These are phyloP conservation scores for Cyberlindnera maclurae DNA, from an alignment of 805 yeast genomes.

Conservation along the genomic window DNA sequence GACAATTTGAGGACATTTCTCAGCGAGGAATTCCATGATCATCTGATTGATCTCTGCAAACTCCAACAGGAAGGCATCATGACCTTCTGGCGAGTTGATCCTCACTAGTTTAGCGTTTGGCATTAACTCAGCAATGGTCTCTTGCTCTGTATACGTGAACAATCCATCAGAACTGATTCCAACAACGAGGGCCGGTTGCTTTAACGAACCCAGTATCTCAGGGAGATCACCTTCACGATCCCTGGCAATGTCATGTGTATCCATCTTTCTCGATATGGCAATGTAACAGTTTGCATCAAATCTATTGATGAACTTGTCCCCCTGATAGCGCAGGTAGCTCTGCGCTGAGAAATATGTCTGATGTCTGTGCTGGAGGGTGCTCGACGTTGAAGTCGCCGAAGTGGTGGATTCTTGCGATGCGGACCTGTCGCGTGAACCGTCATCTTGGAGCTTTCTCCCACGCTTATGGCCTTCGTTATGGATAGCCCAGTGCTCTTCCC, in stretches of 20 bases:
- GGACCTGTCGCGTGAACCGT: slow-evolving; percentile 11
- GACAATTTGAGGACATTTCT: slow-evolving; percentile 53
- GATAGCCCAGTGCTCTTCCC: slow-evolving; percentile 70
- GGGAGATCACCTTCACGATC: slow-evolving; percentile 45
- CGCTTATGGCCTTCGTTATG: slow-evolving; percentile 77
- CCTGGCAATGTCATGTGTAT: slow-evolving; percentile 90
- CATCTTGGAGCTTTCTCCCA: slow-evolving; percentile 18
- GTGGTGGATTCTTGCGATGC: slow-evolving; percentile 25
- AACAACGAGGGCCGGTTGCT: slow-evolving; percentile 74
- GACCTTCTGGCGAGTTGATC: slow-evolving; percentile 91
- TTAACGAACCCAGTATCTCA: slow-evolving; percentile 48
- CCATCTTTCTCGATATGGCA: slow-evolving; percentile 86
- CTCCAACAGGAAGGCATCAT: slow-evolving; percentile 91
- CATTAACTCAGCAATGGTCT: slow-evolving; percentile 66
- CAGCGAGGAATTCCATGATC: slow-evolving; percentile 57
- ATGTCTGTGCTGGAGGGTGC: slow-evolving; percentile 20
- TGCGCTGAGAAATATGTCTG: slow-evolving; percentile 87
- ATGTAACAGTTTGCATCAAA: slow-evolving; percentile 97
- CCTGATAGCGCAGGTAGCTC: slow-evolving; percentile 90
- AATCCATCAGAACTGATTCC: slow-evolving; percentile 92
- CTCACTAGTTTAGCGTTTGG: slow-evolving; percentile 63
- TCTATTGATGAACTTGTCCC: slow-evolving; percentile 78
- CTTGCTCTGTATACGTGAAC: slow-evolving; percentile 89
- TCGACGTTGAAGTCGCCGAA: slow-evolving; percentile 20
- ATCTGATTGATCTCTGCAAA: slow-evolving; percentile 73